These are phyloP conservation scores for Acacia melanoxylon DNA, from an alignment of 306 rosid species.

Conservation along the genomic window DNA sequence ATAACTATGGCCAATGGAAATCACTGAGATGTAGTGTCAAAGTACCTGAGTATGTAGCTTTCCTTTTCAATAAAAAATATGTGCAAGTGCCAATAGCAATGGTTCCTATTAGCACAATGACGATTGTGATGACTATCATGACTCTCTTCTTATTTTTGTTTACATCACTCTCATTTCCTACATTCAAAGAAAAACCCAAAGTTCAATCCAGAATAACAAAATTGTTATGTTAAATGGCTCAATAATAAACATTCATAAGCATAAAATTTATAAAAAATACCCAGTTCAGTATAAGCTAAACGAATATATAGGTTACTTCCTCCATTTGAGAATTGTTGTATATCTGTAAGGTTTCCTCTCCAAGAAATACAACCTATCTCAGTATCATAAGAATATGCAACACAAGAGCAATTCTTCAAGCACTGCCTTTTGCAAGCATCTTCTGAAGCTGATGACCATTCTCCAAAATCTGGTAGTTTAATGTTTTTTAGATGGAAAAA, in stretches of 20 bases:
- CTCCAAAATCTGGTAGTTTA: slow-evolving; percentile 41
- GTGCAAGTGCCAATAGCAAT: not conserved
- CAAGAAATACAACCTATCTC: not conserved
- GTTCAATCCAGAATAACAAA: not conserved
- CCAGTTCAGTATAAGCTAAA: slow-evolving; percentile 21
- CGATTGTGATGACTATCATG: not conserved
- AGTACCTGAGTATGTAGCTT: not conserved
- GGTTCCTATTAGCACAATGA: not conserved
- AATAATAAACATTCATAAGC: not conserved
- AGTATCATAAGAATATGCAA: not conserved
- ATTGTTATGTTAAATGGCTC: not conserved
- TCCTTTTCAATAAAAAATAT: not conserved
- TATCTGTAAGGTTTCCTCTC: not conserved
- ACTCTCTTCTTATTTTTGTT: not conserved
- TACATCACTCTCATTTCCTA: not conserved
- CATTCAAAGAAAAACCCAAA: not conserved
- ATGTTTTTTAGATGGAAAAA: slow-evolving; percentile 33
- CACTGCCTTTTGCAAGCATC: not conserved
- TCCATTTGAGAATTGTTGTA: not conserved
- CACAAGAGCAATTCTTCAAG: not conserved
- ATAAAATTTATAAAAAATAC: not conserved
- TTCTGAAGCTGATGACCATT: not conserved
- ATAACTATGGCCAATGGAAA: not conserved
- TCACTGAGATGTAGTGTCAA: not conserved
- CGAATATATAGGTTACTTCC: slow-evolving; percentile 36